Evolutionary conservation across 805 yeast genomes (phyloP), one percentile per base, ranked within the genome.

Genomic region (Yarrowia alimentaria): DNA sequence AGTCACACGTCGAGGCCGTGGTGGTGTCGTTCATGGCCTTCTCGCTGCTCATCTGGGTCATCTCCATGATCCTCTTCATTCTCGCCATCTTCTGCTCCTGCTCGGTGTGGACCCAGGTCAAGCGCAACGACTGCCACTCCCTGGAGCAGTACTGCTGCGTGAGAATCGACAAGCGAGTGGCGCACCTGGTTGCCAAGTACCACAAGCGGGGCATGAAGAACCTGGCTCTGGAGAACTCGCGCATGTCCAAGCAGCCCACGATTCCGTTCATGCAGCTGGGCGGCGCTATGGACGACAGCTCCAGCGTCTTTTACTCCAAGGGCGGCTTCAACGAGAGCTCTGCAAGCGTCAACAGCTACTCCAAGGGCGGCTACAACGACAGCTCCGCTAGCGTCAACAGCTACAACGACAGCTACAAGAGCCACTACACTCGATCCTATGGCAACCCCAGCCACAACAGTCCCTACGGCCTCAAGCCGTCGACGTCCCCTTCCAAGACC

Each of bases 21-120:
- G 75, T 87, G 18, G 63, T 88, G 19, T 77, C 87, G 20, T 74
- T 84, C 57, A 86, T 87, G 91, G 71, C 83, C 30, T 73, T 84
- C 53, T 84, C 95, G 1, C 78, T 88, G 58, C 63, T 77, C 12
- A 75, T 88, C 57, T 88, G 93, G 90, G 68, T 79, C 10, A 65
- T 84, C 50, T 84, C 85, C 70, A 74, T 83, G 54, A 60, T 77
- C 48, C 72, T 73, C 61, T 76, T 84, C 53, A 57, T 70, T 18
- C 59, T 79, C 51, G 90, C 87, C 0, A 55, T 81, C 55, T 28
- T 79, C 2, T 69, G 74, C 53, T 72, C 73, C 38, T 57, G 77
- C 11, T 83, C 81, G 3, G 74, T 83, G 2, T 73, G 71, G 56
- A 69, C 73, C 49, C 74, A 69, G 54, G 61, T 75, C 14, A 60